phyloP scores from a whole-genome alignment of 2,329 filamentous ascomycete genomes.

The Zymoseptoria crescenta region DNA sequence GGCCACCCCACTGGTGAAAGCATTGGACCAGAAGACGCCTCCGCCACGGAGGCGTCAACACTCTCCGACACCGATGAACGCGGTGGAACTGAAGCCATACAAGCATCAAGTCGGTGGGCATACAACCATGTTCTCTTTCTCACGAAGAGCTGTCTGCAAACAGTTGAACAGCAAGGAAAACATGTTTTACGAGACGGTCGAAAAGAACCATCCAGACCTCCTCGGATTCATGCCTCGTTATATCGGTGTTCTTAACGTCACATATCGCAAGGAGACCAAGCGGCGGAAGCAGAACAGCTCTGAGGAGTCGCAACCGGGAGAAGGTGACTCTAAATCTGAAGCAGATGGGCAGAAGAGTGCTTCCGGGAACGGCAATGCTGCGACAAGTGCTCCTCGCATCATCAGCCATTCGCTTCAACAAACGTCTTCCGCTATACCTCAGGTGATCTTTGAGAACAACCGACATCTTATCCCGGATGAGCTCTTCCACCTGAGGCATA shows the following conservation, averaged over 20 bases:
- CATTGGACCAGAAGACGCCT: conserved; percentile 17
- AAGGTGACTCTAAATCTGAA: conserved; percentile 7
- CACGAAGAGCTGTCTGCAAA: conserved; percentile 90
- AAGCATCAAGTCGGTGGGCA: conserved; percentile 96
- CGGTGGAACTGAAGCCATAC: conserved; percentile 93
- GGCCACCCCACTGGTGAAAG: conserved; percentile 25
- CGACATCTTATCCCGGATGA: conserved; percentile 84
- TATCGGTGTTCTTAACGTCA: conserved; percentile 94
- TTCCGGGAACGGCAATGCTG: not conserved
- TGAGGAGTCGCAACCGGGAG: conserved; percentile 26
- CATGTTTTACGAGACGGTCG: conserved; percentile 95
- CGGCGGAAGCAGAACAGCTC: conserved; percentile 36
- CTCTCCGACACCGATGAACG: conserved; percentile 60
- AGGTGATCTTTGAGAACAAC: conserved; percentile 91
- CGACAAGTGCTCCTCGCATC: conserved; percentile 35
- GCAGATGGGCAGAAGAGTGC: conserved; percentile 19
- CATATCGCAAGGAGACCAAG: conserved; percentile 73
- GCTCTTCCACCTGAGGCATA: conserved; percentile 55
- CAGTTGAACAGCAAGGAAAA: conserved; percentile 97
- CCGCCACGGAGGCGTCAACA: conserved; percentile 19
- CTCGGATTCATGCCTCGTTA: conserved; percentile 90
- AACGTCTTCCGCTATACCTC: conserved; percentile 61
- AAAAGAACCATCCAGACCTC: conserved; percentile 81
- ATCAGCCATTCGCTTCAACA: conserved; percentile 74
- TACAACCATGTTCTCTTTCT: conserved; percentile 93